Evolutionary conservation across 495 filamentous ascomycete genomes (phyloP).

Genomic region (Tuber melanosporum): DNA sequence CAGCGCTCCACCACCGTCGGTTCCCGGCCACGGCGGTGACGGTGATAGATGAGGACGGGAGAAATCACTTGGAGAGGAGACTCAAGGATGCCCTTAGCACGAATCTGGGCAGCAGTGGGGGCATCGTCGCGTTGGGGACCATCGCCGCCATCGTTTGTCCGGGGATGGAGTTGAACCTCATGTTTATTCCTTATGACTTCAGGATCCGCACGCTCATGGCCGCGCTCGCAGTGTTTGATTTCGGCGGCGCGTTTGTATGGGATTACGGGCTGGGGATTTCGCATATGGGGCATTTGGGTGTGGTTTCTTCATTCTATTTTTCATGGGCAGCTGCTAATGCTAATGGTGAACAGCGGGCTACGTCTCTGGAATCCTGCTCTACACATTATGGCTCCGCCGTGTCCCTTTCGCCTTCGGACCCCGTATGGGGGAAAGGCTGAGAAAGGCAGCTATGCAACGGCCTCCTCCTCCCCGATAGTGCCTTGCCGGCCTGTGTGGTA

Average conservation of each 20-base stretch:
- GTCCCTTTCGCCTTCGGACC: neutral
- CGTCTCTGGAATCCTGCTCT: constrained; percentile 3
- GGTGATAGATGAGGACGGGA: neutral
- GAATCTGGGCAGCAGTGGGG: neutral
- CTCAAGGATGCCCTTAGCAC: neutral
- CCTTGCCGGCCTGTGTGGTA: neutral
- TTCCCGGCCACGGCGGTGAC: neutral
- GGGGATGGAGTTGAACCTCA: constrained; percentile 16
- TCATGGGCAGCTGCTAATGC: neutral
- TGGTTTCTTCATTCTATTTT: neutral
- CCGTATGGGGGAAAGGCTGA: neutral
- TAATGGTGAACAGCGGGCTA: neutral
- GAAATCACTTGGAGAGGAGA: neutral
- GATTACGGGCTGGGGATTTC: constrained; percentile 30
- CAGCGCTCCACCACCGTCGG: neutral
- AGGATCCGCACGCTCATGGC: constrained; percentile 18
- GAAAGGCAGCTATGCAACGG: neutral
- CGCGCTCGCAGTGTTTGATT: constrained; percentile 20
- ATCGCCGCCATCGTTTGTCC: constrained; percentile 29
- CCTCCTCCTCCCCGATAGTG: neutral
- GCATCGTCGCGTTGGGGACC: constrained; percentile 17
- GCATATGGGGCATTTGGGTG: constrained; percentile 35
- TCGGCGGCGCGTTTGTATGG: constrained; percentile 30
- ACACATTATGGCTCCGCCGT: neutral
- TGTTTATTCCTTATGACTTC: constrained; percentile 29